These are phyloP conservation scores for Sistotremastrum niveocremeum DNA, from an alignment of 768 basidiomycete species.

Conservation along the genomic window DNA sequence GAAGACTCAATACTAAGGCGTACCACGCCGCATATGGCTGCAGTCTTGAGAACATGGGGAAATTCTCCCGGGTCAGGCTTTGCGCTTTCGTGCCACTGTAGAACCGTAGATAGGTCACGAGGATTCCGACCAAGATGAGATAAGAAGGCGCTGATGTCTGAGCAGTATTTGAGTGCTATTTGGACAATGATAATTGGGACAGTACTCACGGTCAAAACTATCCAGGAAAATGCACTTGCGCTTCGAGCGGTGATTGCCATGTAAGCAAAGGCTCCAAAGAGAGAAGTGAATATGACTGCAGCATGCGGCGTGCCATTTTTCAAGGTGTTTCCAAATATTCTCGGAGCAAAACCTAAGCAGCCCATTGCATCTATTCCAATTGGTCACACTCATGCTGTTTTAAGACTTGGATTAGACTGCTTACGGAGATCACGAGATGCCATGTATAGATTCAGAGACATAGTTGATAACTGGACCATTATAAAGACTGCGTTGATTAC, in stretches of 20 bases:
- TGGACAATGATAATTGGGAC: neutral
- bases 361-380: conserved; percentile 59
- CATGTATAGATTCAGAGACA: conserved; percentile 79
- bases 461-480: conserved; percentile 87
- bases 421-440: conserved; percentile 78
- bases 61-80: conserved; percentile 50
- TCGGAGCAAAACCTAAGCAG: conserved; percentile 67
- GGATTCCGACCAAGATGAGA: conserved; percentile 74
- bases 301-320: conserved; percentile 64
- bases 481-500: conserved; percentile 77
- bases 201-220: conserved; percentile 25
- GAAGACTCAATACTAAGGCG: conserved; percentile 23
- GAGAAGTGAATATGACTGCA: conserved; percentile 52
- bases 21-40: conserved; percentile 71
- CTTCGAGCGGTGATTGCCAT: conserved; percentile 62
- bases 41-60: conserved; percentile 57
- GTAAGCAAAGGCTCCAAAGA: conserved; percentile 61
- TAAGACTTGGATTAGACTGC: conserved; percentile 15
- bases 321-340: conserved; percentile 56
- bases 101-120: conserved; percentile 70
- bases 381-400: neutral
- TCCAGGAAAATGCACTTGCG: conserved; percentile 30
- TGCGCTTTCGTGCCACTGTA: conserved; percentile 71
- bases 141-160: conserved; percentile 36
- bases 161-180: neutral